Conservation (phyloP, 345 rosid species). For the Brassica napus region DNA sequence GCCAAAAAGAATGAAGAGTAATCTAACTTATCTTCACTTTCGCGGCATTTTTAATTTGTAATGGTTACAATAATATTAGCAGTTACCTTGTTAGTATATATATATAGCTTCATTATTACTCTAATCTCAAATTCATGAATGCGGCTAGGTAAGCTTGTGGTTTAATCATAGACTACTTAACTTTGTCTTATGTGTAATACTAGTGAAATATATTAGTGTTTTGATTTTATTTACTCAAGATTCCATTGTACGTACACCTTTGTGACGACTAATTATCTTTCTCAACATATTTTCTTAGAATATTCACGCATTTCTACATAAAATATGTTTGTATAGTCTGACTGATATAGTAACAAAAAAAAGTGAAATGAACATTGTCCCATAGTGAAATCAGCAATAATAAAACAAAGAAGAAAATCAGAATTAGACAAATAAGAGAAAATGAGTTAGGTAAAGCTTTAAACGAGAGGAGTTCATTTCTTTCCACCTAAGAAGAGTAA, state of each 20-base stretch:
- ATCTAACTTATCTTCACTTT: constrained; percentile 31
- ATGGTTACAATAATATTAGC: constrained; percentile 5
- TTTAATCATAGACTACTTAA: not conserved
- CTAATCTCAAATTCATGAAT: constrained; percentile 3
- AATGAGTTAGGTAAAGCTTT: not conserved
- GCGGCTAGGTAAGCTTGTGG: constrained; percentile 7
- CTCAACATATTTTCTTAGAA: not conserved
- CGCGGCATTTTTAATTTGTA: constrained; percentile 14
- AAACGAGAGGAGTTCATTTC: not conserved
- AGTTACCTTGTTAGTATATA: constrained; percentile 3
- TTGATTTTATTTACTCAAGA: not conserved
- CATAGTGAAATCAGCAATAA: not conserved
- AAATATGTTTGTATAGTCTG: not conserved
- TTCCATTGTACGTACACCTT: not conserved
- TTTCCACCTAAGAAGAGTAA: not conserved
- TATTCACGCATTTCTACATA: not conserved
- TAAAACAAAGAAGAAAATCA: not conserved
- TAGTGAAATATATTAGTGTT: not conserved
- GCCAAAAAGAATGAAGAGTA: constrained; percentile 12
- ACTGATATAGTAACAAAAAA: not conserved
- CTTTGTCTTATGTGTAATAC: not conserved
- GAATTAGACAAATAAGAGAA: not conserved
- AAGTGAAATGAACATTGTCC: not conserved
- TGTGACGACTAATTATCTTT: not conserved
- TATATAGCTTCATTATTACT: constrained; percentile 1